Conservation (phyloP, 306 rosid genomes). For the Ormosia semicastrata region DNA sequence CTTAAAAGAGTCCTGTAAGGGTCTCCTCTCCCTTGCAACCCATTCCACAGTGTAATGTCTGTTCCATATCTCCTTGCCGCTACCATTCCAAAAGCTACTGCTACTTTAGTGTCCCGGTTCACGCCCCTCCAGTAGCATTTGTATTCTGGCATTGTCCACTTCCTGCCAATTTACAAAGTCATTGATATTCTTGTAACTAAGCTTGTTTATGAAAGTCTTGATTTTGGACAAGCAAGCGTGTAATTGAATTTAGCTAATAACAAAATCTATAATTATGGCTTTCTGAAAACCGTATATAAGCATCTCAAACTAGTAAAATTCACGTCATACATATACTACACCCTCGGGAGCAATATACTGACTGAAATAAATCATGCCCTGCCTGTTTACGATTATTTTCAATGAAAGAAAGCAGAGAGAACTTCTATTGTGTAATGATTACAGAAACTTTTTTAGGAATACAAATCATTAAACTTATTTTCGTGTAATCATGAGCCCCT, state of each 20-base stretch:
- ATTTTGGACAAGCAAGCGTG: slow-evolving; percentile 1
- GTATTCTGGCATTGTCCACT: slow-evolving; percentile 67
- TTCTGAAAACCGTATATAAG: neutral
- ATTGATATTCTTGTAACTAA: neutral
- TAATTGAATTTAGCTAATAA: neutral
- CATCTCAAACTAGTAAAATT: neutral
- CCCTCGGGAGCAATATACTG: neutral
- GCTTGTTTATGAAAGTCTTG: neutral
- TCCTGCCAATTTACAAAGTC: slow-evolving; percentile 35
- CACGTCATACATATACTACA: neutral
- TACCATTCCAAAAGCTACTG: slow-evolving; percentile 56
- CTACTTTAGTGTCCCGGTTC: slow-evolving; percentile 70
- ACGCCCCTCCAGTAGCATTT: slow-evolving; percentile 82
- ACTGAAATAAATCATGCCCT: too few relatives aligned
- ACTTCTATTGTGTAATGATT: too few relatives aligned
- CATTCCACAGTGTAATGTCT: slow-evolving; percentile 74
- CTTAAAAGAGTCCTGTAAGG: slow-evolving; percentile 74
- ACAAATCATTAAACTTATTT: too few relatives aligned
- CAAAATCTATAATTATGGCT: neutral
- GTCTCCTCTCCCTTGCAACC: slow-evolving; percentile 80
- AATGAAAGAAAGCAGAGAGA: too few relatives aligned
- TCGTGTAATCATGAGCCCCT: too few relatives aligned
- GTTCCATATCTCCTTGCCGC: slow-evolving; percentile 72
- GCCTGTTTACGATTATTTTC: too few relatives aligned
- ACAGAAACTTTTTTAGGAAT: too few relatives aligned